These are phyloP conservation scores for Picea abies DNA, from an alignment of 83 land plant species.

Conservation along the genomic window DNA sequence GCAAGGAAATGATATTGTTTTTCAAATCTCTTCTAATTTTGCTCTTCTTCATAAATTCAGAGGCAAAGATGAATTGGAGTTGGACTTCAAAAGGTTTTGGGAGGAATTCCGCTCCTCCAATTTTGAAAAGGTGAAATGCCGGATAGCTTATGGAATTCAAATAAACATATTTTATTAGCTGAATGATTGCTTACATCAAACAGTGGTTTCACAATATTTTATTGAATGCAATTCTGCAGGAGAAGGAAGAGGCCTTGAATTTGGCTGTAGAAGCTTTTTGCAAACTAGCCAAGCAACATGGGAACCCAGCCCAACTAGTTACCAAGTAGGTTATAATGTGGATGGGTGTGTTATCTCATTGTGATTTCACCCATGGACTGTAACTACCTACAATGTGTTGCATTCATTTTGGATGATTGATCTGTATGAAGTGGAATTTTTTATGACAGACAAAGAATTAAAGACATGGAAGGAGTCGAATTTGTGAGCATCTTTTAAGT, in stretches of 20 bases:
- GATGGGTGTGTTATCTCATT: not conserved
- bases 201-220: not conserved
- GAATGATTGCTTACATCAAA: slow-evolving; percentile 7
- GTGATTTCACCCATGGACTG: not conserved
- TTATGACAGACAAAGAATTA: not conserved
- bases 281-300: slow-evolving; percentile 79
- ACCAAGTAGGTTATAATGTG: slow-evolving; percentile 50
- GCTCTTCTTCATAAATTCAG: slow-evolving; percentile 34
- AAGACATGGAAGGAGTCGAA: not conserved
- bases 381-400: not conserved
- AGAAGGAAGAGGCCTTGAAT: slow-evolving; percentile 93
- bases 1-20: not conserved
- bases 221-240: slow-evolving; percentile 55
- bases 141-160: not conserved
- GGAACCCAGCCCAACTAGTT: slow-evolving; percentile 80
- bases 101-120: slow-evolving; percentile 94
- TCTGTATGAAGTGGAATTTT: slow-evolving; percentile 1
- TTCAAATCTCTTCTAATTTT: not conserved
- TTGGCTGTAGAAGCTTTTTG: slow-evolving; percentile 86
- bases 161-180: not conserved
- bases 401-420: not conserved
- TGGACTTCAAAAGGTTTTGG: slow-evolving; percentile 96
- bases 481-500: not conserved
- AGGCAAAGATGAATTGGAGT: slow-evolving; percentile 83
- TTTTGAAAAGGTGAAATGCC: slow-evolving; percentile 75